These are phyloP conservation scores for Cochlearia excelsa DNA, from an alignment of 345 rosid genomes.

Conservation along the genomic window DNA sequence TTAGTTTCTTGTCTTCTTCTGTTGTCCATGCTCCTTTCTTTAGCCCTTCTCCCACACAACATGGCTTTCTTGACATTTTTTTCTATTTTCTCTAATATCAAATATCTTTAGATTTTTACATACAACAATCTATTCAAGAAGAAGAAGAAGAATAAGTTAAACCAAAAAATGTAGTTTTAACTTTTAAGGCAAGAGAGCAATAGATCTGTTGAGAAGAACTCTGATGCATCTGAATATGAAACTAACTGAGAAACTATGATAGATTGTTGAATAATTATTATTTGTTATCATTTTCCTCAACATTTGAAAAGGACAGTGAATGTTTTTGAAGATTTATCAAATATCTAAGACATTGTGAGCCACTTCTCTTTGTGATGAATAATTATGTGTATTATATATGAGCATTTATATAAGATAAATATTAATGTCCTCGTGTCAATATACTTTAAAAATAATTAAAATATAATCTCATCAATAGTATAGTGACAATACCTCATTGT, in stretches of 20 bases:
- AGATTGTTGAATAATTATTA: slow-evolving; percentile 5
- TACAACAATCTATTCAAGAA: not conserved
- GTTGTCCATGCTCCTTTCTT: slow-evolving; percentile 41
- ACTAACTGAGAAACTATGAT: slow-evolving; percentile 28
- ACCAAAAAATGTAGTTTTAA: slow-evolving; percentile 19
- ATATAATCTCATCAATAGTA: too few relatives aligned
- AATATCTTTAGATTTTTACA: not conserved
- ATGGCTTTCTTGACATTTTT: slow-evolving; percentile 37
- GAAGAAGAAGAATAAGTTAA: not conserved
- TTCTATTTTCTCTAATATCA: not conserved
- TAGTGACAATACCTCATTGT: too few relatives aligned
- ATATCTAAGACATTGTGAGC: slow-evolving; percentile 19
- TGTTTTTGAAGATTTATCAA: not conserved
- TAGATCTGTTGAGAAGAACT: slow-evolving; percentile 36
- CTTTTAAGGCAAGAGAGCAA: slow-evolving; percentile 19
- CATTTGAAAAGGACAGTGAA: not conserved
- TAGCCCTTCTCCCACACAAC: slow-evolving; percentile 38
- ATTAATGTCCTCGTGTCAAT: too few relatives aligned
- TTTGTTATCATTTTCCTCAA: slow-evolving; percentile 14
- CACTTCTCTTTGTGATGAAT: not conserved
- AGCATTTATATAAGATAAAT: too few relatives aligned
- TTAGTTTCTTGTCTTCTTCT: slow-evolving; percentile 39
- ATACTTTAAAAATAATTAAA: too few relatives aligned
- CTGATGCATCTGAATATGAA: slow-evolving; percentile 34
- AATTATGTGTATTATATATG: too few relatives aligned